Conservation (phyloP, 176 grass and related monocot species). For the Oryza officinalis region DNA sequence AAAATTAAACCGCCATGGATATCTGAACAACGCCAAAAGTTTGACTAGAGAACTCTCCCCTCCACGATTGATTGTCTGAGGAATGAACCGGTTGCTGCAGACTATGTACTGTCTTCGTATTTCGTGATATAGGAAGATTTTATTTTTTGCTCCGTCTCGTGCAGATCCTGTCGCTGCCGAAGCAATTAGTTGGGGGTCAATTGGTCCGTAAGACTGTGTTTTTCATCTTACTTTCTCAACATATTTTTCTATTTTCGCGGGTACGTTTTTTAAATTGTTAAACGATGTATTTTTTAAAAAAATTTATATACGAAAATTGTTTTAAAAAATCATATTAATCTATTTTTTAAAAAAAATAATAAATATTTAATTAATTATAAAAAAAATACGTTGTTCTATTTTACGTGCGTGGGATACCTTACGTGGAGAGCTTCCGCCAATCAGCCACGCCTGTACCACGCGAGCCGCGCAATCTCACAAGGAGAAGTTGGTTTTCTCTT, state of each 20-base stretch:
- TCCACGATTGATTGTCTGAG: not conserved
- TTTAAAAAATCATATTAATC: too few species aligned
- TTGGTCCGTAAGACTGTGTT: not conserved
- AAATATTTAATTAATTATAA: too few species aligned
- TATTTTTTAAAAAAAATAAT: too few species aligned
- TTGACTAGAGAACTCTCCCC: not conserved
- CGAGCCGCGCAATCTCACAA: not conserved
- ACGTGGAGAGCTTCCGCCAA: not conserved
- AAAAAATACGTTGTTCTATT: too few species aligned
- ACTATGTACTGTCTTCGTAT: not conserved
- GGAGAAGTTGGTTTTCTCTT: not conserved
- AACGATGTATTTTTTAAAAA: too few species aligned
- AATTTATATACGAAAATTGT: too few species aligned
- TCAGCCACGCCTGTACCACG: not conserved
- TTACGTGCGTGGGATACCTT: too few species aligned
- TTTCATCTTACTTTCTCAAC: too few species aligned
- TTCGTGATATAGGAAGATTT: not conserved
- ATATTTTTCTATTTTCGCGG: too few species aligned
- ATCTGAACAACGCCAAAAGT: not conserved
- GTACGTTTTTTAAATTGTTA: too few species aligned
- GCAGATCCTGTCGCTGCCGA: not conserved
- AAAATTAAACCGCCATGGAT: not conserved
- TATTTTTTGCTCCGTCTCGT: not conserved
- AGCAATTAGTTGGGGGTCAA: not conserved
- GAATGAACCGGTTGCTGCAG: not conserved